Conservation (phyloP, 73 alveolate genomes). For the Paramecium sexaurelia region DNA sequence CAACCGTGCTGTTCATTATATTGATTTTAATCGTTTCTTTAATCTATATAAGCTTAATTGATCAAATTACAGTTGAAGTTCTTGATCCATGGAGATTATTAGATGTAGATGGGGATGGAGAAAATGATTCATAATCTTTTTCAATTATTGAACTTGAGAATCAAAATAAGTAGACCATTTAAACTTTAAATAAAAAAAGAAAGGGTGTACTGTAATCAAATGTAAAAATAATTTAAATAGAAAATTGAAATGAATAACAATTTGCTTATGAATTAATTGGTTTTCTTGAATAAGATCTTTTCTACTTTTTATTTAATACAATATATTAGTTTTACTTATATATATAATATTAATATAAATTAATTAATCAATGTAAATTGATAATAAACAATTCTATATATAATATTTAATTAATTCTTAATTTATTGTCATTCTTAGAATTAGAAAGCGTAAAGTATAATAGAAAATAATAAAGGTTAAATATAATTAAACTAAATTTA, state of each 20-base stretch:
- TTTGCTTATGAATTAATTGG: not conserved
- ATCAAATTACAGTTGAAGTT: not conserved
- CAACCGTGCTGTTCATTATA: not conserved
- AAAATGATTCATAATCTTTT: not conserved
- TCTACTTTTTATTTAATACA: too few relatives aligned
- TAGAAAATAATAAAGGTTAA: too few relatives aligned
- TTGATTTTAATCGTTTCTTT: not conserved
- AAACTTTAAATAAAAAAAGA: not conserved
- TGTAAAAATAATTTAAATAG: not conserved
- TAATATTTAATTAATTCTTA: too few relatives aligned
- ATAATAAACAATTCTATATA: too few relatives aligned
- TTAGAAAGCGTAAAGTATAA: too few relatives aligned
- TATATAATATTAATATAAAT: too few relatives aligned
- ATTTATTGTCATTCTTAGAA: too few relatives aligned
- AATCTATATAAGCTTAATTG: not conserved
- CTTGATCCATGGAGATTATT: not conserved
- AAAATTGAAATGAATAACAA: not conserved
- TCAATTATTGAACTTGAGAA: not conserved
- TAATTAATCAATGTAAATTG: too few relatives aligned
- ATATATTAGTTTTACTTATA: too few relatives aligned
- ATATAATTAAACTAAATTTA: too few relatives aligned
- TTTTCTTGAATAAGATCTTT: not conserved
- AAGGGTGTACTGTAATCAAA: not conserved
- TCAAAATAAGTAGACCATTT: not conserved
- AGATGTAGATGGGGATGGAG: not conserved